Percentiles rank a stretch among this genome's conserved stretches.
Conservation (phyloP, 805 yeast genomes). For the baker's yeast (Saccharomyces cerevisiae) region DNA sequence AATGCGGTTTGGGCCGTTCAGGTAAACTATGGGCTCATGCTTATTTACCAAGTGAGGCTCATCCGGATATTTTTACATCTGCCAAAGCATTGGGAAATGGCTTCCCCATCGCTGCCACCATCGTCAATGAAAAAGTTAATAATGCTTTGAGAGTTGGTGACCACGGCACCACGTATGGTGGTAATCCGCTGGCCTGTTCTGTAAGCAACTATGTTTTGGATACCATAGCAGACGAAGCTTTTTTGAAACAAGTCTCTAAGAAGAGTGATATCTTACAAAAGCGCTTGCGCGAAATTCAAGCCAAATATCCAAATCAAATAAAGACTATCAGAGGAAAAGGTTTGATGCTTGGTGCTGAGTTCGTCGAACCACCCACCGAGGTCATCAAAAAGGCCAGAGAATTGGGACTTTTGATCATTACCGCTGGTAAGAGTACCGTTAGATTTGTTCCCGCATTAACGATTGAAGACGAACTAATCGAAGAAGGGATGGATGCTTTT, state of each 20-base stretch:
- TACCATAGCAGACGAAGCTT: slow-evolving; percentile 50
- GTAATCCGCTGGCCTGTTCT: slow-evolving; percentile 86
- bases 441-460: slow-evolving; percentile 90
- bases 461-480: slow-evolving; percentile 60
- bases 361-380: slow-evolving; percentile 50
- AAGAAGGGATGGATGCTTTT: slow-evolving; percentile 64
- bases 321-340: slow-evolving; percentile 82
- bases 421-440: slow-evolving; percentile 87
- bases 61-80: slow-evolving; percentile 88
- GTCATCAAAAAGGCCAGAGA: slow-evolving; percentile 68
- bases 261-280: slow-evolving; percentile 51
- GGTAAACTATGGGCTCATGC: slow-evolving; percentile 93
- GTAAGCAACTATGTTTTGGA: slow-evolving; percentile 71
- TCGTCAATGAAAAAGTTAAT: slow-evolving; percentile 77
- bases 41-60: slow-evolving; percentile 64
- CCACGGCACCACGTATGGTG: slow-evolving; percentile 97
- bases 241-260: slow-evolving; percentile 50
- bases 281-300: slow-evolving; percentile 42
- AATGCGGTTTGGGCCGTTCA: slow-evolving; percentile 90
- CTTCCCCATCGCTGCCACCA: slow-evolving; percentile 89
- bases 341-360: slow-evolving; percentile 75
- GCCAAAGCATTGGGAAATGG: slow-evolving; percentile 98
- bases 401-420: slow-evolving; percentile 72
- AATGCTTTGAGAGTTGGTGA: slow-evolving; percentile 74
- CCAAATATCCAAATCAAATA: slow-evolving; percentile 52